phyloP scores from a whole-genome alignment of 139 green algal species.

The Chlorella sp. region DNA sequence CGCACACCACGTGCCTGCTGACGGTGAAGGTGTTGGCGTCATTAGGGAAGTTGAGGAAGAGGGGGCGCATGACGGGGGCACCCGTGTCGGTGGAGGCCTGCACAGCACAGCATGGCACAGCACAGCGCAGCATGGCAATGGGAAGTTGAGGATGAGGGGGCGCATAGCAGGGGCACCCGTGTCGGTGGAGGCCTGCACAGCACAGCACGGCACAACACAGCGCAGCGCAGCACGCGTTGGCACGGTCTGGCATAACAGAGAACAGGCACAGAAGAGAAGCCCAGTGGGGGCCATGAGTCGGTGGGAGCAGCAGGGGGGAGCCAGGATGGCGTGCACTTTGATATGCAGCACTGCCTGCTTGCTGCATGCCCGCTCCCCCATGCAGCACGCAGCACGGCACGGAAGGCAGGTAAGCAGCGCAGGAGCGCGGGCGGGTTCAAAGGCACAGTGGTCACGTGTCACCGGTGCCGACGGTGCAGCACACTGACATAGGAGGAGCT shows the following conservation, averaged over 20 bases:
- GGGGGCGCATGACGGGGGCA: constrained; percentile 64
- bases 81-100: not conserved
- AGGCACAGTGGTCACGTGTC: too few relatives aligned
- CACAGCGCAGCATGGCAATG: not conserved
- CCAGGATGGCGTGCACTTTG: constrained; percentile 45
- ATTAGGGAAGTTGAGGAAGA: constrained; percentile 60
- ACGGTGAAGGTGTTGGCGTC: constrained; percentile 31
- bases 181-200: not conserved
- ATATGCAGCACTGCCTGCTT: too few relatives aligned
- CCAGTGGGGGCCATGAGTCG: not conserved
- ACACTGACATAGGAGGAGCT: too few relatives aligned
- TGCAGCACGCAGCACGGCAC: too few relatives aligned
- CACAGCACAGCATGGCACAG: not conserved
- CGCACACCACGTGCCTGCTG: not conserved
- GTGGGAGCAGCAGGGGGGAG: not conserved
- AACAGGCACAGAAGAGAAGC: not conserved
- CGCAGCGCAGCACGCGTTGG: not conserved
- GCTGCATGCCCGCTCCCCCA: too few relatives aligned
- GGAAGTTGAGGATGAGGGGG: not conserved
- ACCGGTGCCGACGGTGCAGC: too few relatives aligned
- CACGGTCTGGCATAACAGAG: too few relatives aligned
- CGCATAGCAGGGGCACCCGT: too few relatives aligned
- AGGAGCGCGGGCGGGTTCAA: too few relatives aligned
- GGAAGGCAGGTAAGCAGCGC: too few relatives aligned
- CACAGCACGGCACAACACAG: not conserved